phyloP scores from a whole-genome alignment of 2,329 filamentous ascomycete species.

The Penicillium sclerotiorum region DNA sequence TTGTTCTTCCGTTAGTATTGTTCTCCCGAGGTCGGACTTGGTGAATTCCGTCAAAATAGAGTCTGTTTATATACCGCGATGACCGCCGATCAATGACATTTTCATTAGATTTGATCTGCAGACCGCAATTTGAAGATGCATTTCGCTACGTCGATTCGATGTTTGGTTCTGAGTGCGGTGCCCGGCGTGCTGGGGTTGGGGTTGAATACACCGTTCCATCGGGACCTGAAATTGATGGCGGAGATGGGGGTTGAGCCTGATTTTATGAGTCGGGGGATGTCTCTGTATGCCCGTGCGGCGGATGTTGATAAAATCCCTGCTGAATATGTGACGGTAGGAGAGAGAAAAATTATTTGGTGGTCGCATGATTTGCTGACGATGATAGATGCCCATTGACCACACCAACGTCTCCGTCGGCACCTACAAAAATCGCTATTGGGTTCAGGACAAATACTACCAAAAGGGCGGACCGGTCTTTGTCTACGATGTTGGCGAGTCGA shows the following conservation, averaged over 20 bases:
- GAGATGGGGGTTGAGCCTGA: slow-evolving; percentile 20
- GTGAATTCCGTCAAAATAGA: slow-evolving; percentile 2
- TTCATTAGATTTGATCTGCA: background rate
- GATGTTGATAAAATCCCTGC: background rate
- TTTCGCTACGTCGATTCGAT: background rate
- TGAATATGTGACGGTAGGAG: slow-evolving; percentile 15
- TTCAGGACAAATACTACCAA: slow-evolving; percentile 57
- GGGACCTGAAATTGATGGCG: slow-evolving; percentile 21
- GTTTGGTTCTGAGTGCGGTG: background rate
- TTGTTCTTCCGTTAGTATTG: slow-evolving; percentile 6
- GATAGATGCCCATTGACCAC: slow-evolving; percentile 39
- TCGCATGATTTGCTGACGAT: background rate
- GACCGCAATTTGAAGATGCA: background rate
- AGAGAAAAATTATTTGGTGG: too few species aligned
- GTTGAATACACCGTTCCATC: background rate
- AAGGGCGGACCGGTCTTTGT: slow-evolving; percentile 58
- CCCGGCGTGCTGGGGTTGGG: background rate
- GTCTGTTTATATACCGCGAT: slow-evolving; percentile 4
- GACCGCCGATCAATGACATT: background rate
- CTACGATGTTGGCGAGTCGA: slow-evolving; percentile 52
- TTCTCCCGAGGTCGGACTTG: slow-evolving; percentile 4
- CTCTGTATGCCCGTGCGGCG: slow-evolving; percentile 5
- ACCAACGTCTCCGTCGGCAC: slow-evolving; percentile 44
- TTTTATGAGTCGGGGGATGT: slow-evolving; percentile 6
- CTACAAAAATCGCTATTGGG: slow-evolving; percentile 60